Conservation (phyloP, 148 eudicot species). For the Salicornia ramosissima region DNA sequence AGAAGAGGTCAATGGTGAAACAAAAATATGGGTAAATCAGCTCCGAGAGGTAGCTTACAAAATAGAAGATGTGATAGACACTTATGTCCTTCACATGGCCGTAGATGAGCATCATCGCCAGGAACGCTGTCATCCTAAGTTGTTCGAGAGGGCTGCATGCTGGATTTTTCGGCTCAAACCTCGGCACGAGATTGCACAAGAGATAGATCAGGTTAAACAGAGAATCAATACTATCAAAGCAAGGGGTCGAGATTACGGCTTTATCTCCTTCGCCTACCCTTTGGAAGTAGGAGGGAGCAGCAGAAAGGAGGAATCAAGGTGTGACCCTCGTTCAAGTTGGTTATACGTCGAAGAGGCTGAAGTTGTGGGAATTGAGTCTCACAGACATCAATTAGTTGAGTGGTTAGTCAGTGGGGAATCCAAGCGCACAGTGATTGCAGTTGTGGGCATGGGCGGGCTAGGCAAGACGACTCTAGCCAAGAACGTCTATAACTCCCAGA, state of each 20-base stretch:
- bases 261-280: too few species aligned
- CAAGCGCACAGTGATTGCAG: background rate
- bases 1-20: background rate
- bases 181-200: background rate
- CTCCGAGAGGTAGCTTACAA: conserved; percentile 17
- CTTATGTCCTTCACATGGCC: conserved; percentile 14
- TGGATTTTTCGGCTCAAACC: background rate
- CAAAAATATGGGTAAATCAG: conserved; percentile 10
- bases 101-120: background rate
- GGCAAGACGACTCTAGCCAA: conserved; percentile 13
- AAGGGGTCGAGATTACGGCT: conserved; percentile 3
- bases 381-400: conserved; percentile 3
- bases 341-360: conserved; percentile 15
- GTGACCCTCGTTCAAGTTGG: conserved; percentile 2
- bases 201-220: background rate
- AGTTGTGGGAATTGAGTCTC: conserved; percentile 13
- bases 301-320: background rate
- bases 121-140: conserved; percentile 1
- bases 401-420: conserved; percentile 13
- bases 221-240: conserved; percentile 8
- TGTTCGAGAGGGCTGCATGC: background rate
- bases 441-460: conserved; percentile 20
- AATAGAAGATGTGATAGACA: conserved; percentile 16
- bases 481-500: background rate
- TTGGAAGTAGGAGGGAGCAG: background rate